These are phyloP conservation scores for Aspergillus ellipticus DNA, from an alignment of 495 filamentous ascomycete genomes.

Conservation along the genomic window DNA sequence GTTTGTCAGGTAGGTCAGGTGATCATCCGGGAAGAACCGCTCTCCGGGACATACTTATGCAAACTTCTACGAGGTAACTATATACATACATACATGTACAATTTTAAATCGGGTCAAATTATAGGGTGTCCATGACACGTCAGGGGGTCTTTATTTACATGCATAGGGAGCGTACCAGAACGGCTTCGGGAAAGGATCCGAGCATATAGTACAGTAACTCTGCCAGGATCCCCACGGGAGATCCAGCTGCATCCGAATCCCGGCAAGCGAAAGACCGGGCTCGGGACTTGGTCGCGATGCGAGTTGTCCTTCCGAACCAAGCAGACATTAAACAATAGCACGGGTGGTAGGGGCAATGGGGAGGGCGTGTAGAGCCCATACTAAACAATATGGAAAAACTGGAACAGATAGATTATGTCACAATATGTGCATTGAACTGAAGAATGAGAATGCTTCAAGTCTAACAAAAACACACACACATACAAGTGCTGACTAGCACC, in stretches of 20 bases:
- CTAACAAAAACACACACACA: constrained; percentile 15
- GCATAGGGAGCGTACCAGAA: not conserved
- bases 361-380: not conserved
- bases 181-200: not conserved
- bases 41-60: no score
- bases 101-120: no score
- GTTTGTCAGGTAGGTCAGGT: not conserved
- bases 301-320: not conserved
- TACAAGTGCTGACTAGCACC: constrained; percentile 9
- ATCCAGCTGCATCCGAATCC: no score
- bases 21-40: not conserved
- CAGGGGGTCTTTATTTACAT: not conserved
- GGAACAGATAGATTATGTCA: constrained; percentile 2
- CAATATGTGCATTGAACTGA: constrained; percentile 22
- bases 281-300: no score
- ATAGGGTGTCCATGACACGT: no score
- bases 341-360: not conserved
- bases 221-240: not conserved
- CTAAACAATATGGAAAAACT: not conserved
- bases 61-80: no score
- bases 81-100: no score
- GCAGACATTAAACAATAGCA: constrained; percentile 1
- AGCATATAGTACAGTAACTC: not conserved
- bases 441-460: constrained; percentile 14
- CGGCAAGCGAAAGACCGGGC: no score